A percentile compares a stretch with the other conserved stretches of the same genome.
Conservation (phyloP, 2,329 filamentous ascomycete genomes). For the Penicillium sp. region DNA sequence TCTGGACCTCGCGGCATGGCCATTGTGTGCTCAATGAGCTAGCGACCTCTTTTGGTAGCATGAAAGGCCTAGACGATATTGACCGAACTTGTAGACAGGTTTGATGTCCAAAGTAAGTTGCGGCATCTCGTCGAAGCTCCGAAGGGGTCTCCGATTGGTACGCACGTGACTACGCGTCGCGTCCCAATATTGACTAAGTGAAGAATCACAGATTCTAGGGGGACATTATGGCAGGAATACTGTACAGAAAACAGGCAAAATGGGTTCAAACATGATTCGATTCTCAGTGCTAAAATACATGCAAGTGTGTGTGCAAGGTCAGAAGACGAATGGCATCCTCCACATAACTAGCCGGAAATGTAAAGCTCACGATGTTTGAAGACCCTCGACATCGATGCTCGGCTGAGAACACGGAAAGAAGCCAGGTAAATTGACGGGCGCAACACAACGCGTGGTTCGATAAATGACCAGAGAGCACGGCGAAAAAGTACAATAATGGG, state of each 20-base stretch:
- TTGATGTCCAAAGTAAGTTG: constrained; percentile 2
- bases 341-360: not conserved
- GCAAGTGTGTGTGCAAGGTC: constrained; percentile 13
- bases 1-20: constrained; percentile 45
- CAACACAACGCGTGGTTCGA: constrained; percentile 6
- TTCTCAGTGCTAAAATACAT: constrained; percentile 20
- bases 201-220: not conserved
- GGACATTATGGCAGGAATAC: too few species aligned
- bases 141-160: constrained; percentile 6
- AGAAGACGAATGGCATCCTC: not conserved
- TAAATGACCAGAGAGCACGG: constrained; percentile 7
- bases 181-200: constrained; percentile 1
- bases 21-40: constrained; percentile 40
- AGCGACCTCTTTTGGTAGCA: constrained; percentile 35
- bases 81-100: not conserved
- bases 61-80: constrained; percentile 7
- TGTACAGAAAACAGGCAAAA: not conserved
- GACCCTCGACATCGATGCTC: not conserved
- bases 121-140: constrained; percentile 4
- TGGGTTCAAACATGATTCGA: constrained; percentile 9
- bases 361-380: not conserved
- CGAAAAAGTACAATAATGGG: constrained; percentile 14
- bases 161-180: constrained; percentile 23
- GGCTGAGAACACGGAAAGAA: not conserved
- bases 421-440: not conserved